Evolutionary conservation across 805 yeast species (phyloP).

Genomic region (Blastobotrys terrestris): DNA sequence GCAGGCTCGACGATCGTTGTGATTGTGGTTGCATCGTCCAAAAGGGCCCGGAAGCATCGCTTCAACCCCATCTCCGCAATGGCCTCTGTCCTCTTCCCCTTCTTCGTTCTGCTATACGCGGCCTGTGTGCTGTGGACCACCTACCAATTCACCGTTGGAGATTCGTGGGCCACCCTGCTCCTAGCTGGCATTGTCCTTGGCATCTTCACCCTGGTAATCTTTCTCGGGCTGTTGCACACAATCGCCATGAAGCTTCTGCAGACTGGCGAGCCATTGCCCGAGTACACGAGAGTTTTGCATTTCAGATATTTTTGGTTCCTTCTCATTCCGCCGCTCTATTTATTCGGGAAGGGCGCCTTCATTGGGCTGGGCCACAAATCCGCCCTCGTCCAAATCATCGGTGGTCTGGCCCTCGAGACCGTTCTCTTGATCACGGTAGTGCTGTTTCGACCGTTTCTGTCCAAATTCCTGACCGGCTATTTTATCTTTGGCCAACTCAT

Average conservation of each 20-base stretch:
- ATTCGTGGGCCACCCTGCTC: slow-evolving; percentile 28
- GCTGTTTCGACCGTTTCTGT: slow-evolving; percentile 22
- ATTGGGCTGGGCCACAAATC: slow-evolving; percentile 30
- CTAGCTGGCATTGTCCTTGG: slow-evolving; percentile 28
- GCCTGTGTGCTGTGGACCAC: slow-evolving; percentile 29
- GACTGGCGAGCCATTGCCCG: slow-evolving; percentile 27
- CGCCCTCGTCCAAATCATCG: slow-evolving; percentile 29
- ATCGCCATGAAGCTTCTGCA: slow-evolving; percentile 25
- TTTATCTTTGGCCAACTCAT: not conserved
- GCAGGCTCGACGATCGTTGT: slow-evolving; percentile 21
- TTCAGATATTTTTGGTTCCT: slow-evolving; percentile 31
- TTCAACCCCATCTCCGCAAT: not conserved
- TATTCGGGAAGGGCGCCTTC: slow-evolving; percentile 29
- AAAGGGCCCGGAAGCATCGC: not conserved
- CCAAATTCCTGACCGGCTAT: not conserved
- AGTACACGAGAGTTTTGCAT: slow-evolving; percentile 30
- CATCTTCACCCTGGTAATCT: slow-evolving; percentile 17
- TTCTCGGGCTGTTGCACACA: slow-evolving; percentile 21
- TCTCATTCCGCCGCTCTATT: slow-evolving; percentile 23
- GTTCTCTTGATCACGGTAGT: slow-evolving; percentile 19
- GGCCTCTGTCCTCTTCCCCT: slow-evolving; percentile 3
- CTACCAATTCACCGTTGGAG: slow-evolving; percentile 28
- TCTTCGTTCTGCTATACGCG: slow-evolving; percentile 29
- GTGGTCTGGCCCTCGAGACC: slow-evolving; percentile 29
- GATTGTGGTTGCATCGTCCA: slow-evolving; percentile 9